phyloP scores from a whole-genome alignment of 169 alveolate species.

The Plasmodium blacklocki region DNA sequence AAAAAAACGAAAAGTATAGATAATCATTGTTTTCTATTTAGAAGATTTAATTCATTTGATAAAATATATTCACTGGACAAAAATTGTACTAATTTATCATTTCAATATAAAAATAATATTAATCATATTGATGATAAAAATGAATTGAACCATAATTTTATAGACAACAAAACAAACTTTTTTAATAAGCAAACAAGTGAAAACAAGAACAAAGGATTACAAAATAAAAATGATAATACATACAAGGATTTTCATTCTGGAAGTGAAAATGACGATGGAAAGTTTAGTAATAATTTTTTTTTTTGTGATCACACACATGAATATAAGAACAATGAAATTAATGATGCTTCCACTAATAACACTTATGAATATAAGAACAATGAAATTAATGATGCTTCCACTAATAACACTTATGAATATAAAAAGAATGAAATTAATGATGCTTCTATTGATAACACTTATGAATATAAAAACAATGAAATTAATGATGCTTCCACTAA shows the following conservation, averaged over 20 bases:
- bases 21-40: conserved; percentile 5
- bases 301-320: neutral
- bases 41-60: conserved; percentile 15
- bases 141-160: no score
- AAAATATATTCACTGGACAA: conserved; percentile 15
- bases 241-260: neutral
- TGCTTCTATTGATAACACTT: neutral
- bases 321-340: neutral
- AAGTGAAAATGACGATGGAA: neutral
- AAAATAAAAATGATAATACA: neutral
- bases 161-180: no score
- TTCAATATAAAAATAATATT: neutral
- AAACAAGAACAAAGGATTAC: neutral
- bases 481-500: neutral
- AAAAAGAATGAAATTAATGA: neutral
- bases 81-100: conserved; percentile 5
- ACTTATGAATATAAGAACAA: neutral
- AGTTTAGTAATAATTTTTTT: neutral
- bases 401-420: neutral
- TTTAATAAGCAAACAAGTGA: neutral
- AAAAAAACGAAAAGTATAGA: conserved; percentile 1
- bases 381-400: neutral
- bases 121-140: neutral
- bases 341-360: neutral
- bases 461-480: neutral